Base-by-base conservation (phyloP, 495 filamentous ascomycete species). In the Podospora comata region DNA sequence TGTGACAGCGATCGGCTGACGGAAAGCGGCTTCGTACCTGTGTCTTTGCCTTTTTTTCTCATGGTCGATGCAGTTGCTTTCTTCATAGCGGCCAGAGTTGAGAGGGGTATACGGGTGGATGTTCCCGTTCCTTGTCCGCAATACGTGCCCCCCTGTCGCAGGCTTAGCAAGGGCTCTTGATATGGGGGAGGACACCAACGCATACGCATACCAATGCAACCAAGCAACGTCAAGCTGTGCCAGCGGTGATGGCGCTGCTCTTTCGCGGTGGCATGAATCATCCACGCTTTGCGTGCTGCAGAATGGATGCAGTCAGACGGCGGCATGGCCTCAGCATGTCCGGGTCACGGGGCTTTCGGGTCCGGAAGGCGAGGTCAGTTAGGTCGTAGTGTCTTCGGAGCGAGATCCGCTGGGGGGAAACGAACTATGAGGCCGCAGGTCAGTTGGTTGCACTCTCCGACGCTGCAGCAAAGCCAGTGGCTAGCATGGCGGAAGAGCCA, bases 111-210 rank as follows among this genome's bases (percentile, higher is more conserved):
- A 32, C 30, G 39, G 39, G 15, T 48, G 55, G 55, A 11, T 23
- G 55, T 26, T 58, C 55, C 55, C 55, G 55, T 26, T 58, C 55
- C 55, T 48, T 48, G 39, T 48, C 39, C 9, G 13, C 39, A 61
- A 34, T 65, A 62, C 44, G 64, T 66, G 64, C 68, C 64, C 18
- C 68, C 62, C 32, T 48, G 53, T 60, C 63, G 64, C 68, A 66
- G 64, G 60, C 19, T 66, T 64, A 62, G 64, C 64, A 2, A 18
- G 48, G 48, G 64, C 19, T 19, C 19, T 62, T 48, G 30, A 66
- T 63, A 60, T 65, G 54, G 64, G 32, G 20, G 13, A 16, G 7
- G 32, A 34, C n/a, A 59, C 55, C 67, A 60, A 66, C 23, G 44
- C 54, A 26, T 55, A 32, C 23, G 59, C 55, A 60, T 18, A 4